Percentiles rank a stretch among this genome's conserved stretches.
Evolutionary conservation across 768 basidiomycete species (phyloP).

Genomic region (Hemileccinum impolitum): DNA sequence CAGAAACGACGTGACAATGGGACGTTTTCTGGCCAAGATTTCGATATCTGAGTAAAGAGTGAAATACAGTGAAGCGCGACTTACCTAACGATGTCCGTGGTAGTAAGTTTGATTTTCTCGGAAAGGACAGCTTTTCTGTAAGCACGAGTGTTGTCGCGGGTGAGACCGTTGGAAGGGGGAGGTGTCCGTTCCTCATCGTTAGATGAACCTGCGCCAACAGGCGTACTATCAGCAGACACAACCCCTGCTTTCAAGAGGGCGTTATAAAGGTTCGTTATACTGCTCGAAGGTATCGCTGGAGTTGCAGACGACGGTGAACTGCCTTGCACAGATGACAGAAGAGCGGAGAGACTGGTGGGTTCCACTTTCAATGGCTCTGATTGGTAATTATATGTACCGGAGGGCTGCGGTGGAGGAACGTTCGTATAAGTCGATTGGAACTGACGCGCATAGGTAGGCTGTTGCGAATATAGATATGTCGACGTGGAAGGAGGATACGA

Average conservation of each 20-base stretch:
- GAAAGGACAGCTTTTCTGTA: slow-evolving; percentile 62
- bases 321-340: slow-evolving; percentile 26
- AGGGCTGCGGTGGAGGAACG: slow-evolving; percentile 31
- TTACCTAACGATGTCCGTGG: slow-evolving; percentile 70
- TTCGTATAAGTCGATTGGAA: slow-evolving; percentile 31
- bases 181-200: slow-evolving; percentile 26
- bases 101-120: slow-evolving; percentile 59
- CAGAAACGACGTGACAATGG: slow-evolving; percentile 60
- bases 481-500: slow-evolving; percentile 23
- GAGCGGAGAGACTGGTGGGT: slow-evolving; percentile 27
- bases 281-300: slow-evolving; percentile 26
- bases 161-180: slow-evolving; percentile 34
- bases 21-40: slow-evolving; percentile 39
- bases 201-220: slow-evolving; percentile 44
- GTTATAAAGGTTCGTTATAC: slow-evolving; percentile 58
- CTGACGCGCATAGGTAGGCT: slow-evolving; percentile 27
- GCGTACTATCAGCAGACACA: slow-evolving; percentile 53
- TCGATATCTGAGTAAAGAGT: neutral
- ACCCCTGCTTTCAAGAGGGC: slow-evolving; percentile 80
- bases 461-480: slow-evolving; percentile 30
- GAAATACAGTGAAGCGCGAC: slow-evolving; percentile 16
- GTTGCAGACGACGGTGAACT: slow-evolving; percentile 22
- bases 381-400: slow-evolving; percentile 27
- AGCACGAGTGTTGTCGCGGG: slow-evolving; percentile 46
- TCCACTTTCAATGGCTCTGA: slow-evolving; percentile 28